Evolutionary conservation across 768 basidiomycete species (phyloP).

Genomic region (Zangia roseola): DNA sequence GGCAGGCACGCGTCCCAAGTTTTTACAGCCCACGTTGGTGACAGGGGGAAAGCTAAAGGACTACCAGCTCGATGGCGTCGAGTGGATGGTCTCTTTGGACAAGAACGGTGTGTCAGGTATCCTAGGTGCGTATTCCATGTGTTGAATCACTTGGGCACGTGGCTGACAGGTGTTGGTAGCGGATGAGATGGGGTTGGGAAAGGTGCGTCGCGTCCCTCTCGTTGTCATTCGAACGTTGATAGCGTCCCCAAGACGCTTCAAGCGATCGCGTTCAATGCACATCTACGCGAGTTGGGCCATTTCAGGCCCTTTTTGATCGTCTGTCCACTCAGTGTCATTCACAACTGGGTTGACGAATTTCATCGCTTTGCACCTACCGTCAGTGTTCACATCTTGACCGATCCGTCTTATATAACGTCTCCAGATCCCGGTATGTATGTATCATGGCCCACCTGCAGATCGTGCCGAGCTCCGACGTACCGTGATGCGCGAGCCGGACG

Average conservation of each 20-base stretch:
- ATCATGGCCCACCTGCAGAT: conserved; percentile 82
- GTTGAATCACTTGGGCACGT: conserved; percentile 15
- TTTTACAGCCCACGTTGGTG: conserved; percentile 74
- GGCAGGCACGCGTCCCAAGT: conserved; percentile 31
- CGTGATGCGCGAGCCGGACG: conserved; percentile 42
- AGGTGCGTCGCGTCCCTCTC: conserved; percentile 40
- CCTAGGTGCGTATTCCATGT: conserved; percentile 47
- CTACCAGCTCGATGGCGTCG: conserved; percentile 91
- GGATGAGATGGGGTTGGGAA: conserved; percentile 95
- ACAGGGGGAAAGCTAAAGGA: conserved; percentile 85
- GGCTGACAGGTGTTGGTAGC: conserved; percentile 42
- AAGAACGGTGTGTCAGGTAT: conserved; percentile 85
- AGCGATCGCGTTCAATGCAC: conserved; percentile 91
- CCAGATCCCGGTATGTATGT: conserved; percentile 85
- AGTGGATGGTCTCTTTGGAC: conserved; percentile 91
- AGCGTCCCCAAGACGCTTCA: conserved; percentile 71
- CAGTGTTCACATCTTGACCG: conserved; percentile 25
- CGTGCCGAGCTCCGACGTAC: conserved; percentile 77
- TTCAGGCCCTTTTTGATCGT: conserved; percentile 82
- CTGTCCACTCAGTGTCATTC: conserved; percentile 88
- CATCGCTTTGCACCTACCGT: conserved; percentile 79
- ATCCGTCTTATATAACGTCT: neutral
- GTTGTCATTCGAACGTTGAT: neutral
- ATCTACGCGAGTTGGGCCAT: conserved; percentile 73
- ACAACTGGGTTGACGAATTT: conserved; percentile 91